Evolutionary conservation across 495 filamentous ascomycete genomes (phyloP), one percentile per base, ranked within the genome.

Genomic region (Penicillium ucsense): DNA sequence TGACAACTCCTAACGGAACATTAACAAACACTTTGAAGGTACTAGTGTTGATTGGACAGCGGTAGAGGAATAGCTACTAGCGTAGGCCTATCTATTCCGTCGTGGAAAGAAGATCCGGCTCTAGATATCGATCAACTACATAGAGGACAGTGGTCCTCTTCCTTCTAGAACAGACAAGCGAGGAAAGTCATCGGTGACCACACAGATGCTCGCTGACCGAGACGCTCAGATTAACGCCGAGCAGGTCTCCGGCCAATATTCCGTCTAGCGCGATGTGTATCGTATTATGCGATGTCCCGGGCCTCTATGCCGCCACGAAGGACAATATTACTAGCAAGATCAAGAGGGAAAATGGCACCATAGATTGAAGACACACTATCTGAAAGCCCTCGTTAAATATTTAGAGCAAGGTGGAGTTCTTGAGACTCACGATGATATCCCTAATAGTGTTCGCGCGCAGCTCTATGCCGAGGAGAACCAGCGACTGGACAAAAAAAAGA

Each of bases 291-390:
- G 49, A 45, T 57, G 51, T 46, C 57, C 54, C 32, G 33, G 32
- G n/a, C 49, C 51, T 32, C 51, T 39, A 52, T 60, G 37, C 47
- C 51, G 51, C 51, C 51, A 57, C 28, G 44, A 57, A 55, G 51
- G 54, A 28, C 47, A 55, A 45, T 55, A 61, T 43, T 56, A 49
- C 49, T 57, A 36, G 57, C 36, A 60, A 56, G 53, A 53, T 30
- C 50, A 45, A 11, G 45, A 56, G 27, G 40, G 50, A 1, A 51
- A 53, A 45, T 43, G n/a, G 31, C 39, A 56, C 32, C 10, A 49
- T 31, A 50, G 35, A 45, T 41, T 54, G 35, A 32, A 33, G 8
- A 54, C 47, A 45, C 43, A 50, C 32, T 11, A 39, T 31, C 6
- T 32, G n/a, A 46, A 46, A 38, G 46, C 27, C 40, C 48, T 58